Percentiles rank a stretch among this genome's conserved stretches.
Evolutionary conservation across 2,329 filamentous ascomycete genomes (phyloP).

Genomic region (Dothiorella sarmentorum): DNA sequence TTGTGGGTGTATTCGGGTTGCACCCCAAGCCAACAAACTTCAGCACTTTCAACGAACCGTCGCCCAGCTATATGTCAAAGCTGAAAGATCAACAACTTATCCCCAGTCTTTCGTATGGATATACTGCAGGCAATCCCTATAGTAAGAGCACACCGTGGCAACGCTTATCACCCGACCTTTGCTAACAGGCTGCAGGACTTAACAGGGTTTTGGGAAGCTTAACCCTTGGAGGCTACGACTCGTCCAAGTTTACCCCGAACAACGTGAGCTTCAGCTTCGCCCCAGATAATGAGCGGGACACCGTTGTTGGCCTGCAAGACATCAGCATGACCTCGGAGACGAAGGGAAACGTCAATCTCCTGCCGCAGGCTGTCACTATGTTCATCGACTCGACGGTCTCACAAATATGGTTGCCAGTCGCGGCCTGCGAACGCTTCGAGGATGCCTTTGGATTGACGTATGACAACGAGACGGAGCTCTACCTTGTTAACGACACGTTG

Average conservation of each 20-base stretch:
- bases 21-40: constrained; percentile 39
- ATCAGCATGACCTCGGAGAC: constrained; percentile 26
- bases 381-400: constrained; percentile 38
- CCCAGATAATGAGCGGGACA: constrained; percentile 28
- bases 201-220: constrained; percentile 32
- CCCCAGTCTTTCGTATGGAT: constrained; percentile 38
- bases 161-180: background rate
- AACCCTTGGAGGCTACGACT: constrained; percentile 40
- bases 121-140: constrained; percentile 39
- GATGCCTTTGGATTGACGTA: constrained; percentile 38
- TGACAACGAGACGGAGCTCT: constrained; percentile 34
- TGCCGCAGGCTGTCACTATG: constrained; percentile 28
- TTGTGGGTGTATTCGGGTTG: constrained; percentile 39
- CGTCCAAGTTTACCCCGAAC: constrained; percentile 29
- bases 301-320: constrained; percentile 27
- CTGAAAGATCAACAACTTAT: constrained; percentile 30
- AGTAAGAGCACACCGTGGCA: constrained; percentile 9
- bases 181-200: constrained; percentile 13
- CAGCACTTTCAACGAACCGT: constrained; percentile 32
- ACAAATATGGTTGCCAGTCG: constrained; percentile 40
- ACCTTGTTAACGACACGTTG: constrained; percentile 36
- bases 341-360: constrained; percentile 23
- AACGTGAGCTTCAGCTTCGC: constrained; percentile 29
- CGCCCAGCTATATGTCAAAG: constrained; percentile 32
- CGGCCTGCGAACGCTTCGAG: constrained; percentile 34